Percentiles rank a stretch among this genome's conserved stretches.
Conservation (phyloP, 179 eudicot species). For the Beta macrorhiza region DNA sequence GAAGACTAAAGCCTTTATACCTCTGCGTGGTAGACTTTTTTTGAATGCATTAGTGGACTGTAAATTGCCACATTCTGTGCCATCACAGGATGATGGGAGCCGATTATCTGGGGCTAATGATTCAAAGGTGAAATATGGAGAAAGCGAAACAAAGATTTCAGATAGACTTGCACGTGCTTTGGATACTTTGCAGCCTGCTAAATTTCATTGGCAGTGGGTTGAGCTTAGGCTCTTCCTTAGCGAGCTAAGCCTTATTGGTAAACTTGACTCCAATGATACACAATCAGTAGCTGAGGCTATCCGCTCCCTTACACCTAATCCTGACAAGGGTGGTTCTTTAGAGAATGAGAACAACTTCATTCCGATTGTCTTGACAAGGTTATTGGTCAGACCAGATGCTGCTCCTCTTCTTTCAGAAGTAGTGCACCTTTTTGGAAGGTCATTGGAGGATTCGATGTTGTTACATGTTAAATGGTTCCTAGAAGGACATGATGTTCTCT, state of each 20-base stretch:
- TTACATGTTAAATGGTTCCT: slow-evolving; percentile 83
- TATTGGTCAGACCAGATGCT: slow-evolving; percentile 92
- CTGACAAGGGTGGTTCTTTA: slow-evolving; percentile 57
- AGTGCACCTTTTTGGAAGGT: slow-evolving; percentile 84
- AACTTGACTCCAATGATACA: slow-evolving; percentile 57
- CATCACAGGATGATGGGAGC: slow-evolving; percentile 48
- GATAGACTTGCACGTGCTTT: slow-evolving; percentile 72
- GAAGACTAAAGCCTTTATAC: slow-evolving; percentile 67
- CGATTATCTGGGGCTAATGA: slow-evolving; percentile 46
- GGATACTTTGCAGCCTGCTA: slow-evolving; percentile 89
- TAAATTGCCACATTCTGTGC: slow-evolving; percentile 53
- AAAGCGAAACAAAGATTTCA: slow-evolving; percentile 60
- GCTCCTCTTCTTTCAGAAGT: slow-evolving; percentile 87
- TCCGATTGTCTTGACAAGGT: slow-evolving; percentile 72
- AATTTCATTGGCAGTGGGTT: slow-evolving; percentile 99
- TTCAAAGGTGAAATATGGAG: slow-evolving; percentile 43
- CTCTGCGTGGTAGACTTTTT: slow-evolving; percentile 84
- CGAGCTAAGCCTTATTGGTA: slow-evolving; percentile 75
- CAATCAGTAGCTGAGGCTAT: slow-evolving; percentile 62
- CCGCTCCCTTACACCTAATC: slow-evolving; percentile 59
- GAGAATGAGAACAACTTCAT: slow-evolving; percentile 78
- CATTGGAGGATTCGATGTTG: slow-evolving; percentile 79
- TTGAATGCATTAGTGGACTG: slow-evolving; percentile 84
- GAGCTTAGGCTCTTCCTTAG: slow-evolving; percentile 83
- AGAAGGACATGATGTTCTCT: slow-evolving; percentile 79